A percentile compares a stretch with the other conserved stretches of the same genome.
Evolutionary conservation across 352 stramenopile genomes (phyloP).

Genomic region (Globisporangium acanthophoron): DNA sequence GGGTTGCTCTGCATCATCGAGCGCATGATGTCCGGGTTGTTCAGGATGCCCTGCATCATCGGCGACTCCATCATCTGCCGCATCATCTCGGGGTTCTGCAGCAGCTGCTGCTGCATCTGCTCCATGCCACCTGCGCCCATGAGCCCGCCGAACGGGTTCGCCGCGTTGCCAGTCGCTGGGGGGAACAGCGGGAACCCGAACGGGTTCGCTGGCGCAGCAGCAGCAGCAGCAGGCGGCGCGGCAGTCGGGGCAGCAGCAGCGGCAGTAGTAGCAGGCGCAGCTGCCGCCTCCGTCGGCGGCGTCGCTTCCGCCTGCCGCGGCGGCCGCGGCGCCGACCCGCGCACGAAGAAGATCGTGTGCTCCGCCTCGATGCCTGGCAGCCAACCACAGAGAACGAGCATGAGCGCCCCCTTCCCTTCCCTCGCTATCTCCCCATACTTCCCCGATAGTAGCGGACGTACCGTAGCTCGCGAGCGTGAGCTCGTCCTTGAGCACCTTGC

Average conservation of each 20-base stretch:
- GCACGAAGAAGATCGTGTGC: slow-evolving; percentile 85
- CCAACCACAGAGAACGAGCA: neutral
- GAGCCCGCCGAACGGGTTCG: slow-evolving; percentile 59
- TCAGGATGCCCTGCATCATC: slow-evolving; percentile 92
- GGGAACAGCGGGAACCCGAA: slow-evolving; percentile 54
- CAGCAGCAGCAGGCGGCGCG: slow-evolving; percentile 8
- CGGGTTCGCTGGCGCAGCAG: slow-evolving; percentile 22
- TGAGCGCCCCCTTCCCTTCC: neutral
- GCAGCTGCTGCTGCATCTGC: slow-evolving; percentile 85
- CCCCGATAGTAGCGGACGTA: slow-evolving; percentile 14
- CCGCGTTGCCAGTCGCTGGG: slow-evolving; percentile 11
- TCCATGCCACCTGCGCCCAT: slow-evolving; percentile 33
- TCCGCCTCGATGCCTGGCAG: slow-evolving; percentile 60
- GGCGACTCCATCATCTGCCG: slow-evolving; percentile 87
- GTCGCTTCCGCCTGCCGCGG: slow-evolving; percentile 16
- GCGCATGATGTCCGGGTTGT: slow-evolving; percentile 95
- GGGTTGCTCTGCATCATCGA: slow-evolving; percentile 96
- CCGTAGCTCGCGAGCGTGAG: slow-evolving; percentile 78
- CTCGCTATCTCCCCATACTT: neutral
- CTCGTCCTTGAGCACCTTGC: slow-evolving; percentile 90
- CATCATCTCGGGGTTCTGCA: slow-evolving; percentile 88
- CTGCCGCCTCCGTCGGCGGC: slow-evolving; percentile 10
- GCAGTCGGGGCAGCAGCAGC: slow-evolving; percentile 12
- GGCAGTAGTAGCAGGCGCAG: slow-evolving; percentile 12
- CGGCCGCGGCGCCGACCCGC: slow-evolving; percentile 40